Evolutionary conservation across 129 eudicot genomes (phyloP).

Genomic region (Smallanthus sonchifolius): DNA sequence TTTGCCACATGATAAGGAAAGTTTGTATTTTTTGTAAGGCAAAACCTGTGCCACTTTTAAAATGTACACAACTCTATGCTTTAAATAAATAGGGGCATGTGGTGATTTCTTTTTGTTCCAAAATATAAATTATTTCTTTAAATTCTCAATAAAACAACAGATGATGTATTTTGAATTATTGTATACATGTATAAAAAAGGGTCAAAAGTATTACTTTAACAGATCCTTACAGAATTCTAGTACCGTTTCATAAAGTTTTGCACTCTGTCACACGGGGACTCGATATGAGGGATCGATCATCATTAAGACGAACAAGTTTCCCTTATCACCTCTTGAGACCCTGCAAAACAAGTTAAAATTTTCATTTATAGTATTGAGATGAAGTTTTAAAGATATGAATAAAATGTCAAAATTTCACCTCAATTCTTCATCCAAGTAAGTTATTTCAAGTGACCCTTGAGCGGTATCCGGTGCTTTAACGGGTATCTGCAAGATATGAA

Average conservation of each 20-base stretch:
- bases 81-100: not conserved
- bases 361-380: not conserved
- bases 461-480: constrained; percentile 59
- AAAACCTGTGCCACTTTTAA: not conserved
- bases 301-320: constrained; percentile 59
- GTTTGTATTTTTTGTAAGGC: too few relatives aligned
- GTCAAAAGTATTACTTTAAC: not conserved
- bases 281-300: constrained; percentile 65
- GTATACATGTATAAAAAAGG: not conserved
- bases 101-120: not conserved
- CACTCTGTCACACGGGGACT: constrained; percentile 36
- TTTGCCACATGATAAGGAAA: too few relatives aligned
- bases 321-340: constrained; percentile 66
- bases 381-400: not conserved
- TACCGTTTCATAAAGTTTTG: not conserved
- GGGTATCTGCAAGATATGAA: constrained; percentile 35
- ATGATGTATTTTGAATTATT: not conserved
- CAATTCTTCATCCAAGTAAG: constrained; percentile 73
- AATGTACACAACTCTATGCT: not conserved
- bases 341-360: constrained; percentile 29
- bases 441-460: constrained; percentile 68
- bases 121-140: not conserved
- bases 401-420: constrained; percentile 29
- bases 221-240: not conserved
- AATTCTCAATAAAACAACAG: not conserved